Evolutionary conservation across 345 rosid genomes (phyloP).

Genomic region (Anacardium occidentale): DNA sequence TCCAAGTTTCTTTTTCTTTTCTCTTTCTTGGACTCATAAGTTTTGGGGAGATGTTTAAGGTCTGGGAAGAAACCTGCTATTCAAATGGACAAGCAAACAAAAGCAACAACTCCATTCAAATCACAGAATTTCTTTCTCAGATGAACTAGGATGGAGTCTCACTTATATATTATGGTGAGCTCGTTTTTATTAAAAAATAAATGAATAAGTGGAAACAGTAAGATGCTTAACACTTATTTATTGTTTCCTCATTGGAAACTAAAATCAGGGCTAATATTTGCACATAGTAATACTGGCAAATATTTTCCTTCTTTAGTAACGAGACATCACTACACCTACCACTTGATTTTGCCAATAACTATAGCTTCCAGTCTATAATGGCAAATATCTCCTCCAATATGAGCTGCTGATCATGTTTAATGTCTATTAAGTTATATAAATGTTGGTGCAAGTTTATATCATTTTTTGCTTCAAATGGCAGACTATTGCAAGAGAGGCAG

Average conservation of each 20-base stretch:
- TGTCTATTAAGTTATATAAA: no score
- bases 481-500: background rate
- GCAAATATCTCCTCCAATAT: no score
- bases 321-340: background rate
- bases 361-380: no score
- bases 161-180: background rate
- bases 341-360: background rate
- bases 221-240: background rate
- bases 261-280: background rate
- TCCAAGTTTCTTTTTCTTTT: no score
- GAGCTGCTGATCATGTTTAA: no score
- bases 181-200: background rate
- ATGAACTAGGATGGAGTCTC: no score
- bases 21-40: background rate
- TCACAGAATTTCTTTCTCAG: slow-evolving; percentile 6
- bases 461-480: background rate
- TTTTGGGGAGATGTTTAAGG: background rate
- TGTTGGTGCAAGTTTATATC: background rate
- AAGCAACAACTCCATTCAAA: background rate
- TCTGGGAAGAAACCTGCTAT: background rate
- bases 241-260: background rate
- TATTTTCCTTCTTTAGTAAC: background rate
- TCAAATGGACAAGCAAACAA: background rate
- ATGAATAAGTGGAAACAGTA: background rate
- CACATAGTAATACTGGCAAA: background rate